These are phyloP conservation scores for Suillus americanus DNA, from an alignment of 768 basidiomycete species.

Conservation along the genomic window DNA sequence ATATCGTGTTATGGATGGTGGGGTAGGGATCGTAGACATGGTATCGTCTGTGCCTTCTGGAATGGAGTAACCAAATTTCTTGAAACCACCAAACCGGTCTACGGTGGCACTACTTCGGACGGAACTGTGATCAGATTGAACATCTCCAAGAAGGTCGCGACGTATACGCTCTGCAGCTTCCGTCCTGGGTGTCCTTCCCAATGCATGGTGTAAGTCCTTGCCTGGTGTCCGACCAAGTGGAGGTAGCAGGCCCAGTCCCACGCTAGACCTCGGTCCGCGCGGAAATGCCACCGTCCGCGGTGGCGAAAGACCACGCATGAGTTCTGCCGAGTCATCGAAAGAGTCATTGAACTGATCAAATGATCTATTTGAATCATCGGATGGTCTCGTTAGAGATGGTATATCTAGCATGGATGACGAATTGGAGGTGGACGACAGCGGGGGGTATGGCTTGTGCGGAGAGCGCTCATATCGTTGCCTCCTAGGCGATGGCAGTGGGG, in stretches of 20 bases:
- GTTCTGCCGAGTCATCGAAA: constrained; percentile 40
- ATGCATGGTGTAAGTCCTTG: constrained; percentile 43
- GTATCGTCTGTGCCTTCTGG: constrained; percentile 47
- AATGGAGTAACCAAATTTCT: constrained; percentile 28
- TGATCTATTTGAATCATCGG: constrained; percentile 39
- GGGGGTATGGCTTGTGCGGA: constrained; percentile 27
- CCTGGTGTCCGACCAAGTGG: constrained; percentile 63
- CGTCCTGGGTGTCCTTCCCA: constrained; percentile 68
- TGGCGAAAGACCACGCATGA: constrained; percentile 47
- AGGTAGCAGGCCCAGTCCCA: constrained; percentile 33
- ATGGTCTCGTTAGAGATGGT: constrained; percentile 43
- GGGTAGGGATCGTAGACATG: constrained; percentile 66
- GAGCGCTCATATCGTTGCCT: constrained; percentile 28
- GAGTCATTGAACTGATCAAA: constrained; percentile 32
- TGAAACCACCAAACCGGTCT: constrained; percentile 21
- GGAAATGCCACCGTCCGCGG: constrained; percentile 56
- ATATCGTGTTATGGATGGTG: constrained; percentile 73
- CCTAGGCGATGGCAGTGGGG: constrained; percentile 44
- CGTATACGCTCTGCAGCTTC: constrained; percentile 72
- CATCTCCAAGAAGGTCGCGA: constrained; percentile 58
- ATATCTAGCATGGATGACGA: constrained; percentile 43
- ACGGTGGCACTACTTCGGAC: constrained; percentile 14
- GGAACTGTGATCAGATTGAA: constrained; percentile 37
- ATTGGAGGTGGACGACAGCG: constrained; percentile 34
- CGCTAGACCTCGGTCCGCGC: constrained; percentile 36